A percentile compares a stretch with the other conserved stretches of the same genome.
These are phyloP conservation scores for Akanthomyces muscarius DNA, from an alignment of 2,329 filamentous ascomycete genomes.

Conservation along the genomic window DNA sequence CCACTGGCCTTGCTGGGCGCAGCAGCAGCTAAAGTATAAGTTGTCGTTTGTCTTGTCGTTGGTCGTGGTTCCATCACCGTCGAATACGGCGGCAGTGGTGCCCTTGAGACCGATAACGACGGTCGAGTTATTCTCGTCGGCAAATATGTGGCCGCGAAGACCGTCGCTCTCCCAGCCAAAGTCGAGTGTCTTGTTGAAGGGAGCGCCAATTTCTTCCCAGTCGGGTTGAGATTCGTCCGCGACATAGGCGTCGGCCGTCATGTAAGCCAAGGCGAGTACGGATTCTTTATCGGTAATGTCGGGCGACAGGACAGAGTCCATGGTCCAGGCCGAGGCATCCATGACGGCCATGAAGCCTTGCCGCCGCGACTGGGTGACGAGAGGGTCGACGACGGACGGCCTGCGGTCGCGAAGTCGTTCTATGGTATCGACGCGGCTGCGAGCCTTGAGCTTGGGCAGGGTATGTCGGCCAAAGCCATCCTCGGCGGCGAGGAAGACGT, in stretches of 20 bases:
- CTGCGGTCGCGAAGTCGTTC: constrained; percentile 77
- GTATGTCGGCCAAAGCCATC: constrained; percentile 51
- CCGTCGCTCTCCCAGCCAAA: constrained; percentile 94
- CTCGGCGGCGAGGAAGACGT: constrained; percentile 59
- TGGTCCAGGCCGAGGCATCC: constrained; percentile 72
- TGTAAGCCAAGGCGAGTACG: constrained; percentile 76
- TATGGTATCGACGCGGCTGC: constrained; percentile 65
- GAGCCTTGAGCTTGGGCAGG: constrained; percentile 53
- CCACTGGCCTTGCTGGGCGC: constrained; percentile 85
- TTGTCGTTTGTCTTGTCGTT: constrained; percentile 99
- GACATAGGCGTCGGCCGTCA: constrained; percentile 88
- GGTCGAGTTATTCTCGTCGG: constrained; percentile 79
- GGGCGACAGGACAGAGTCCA: constrained; percentile 73
- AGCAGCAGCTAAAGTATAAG: constrained; percentile 96
- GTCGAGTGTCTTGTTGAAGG: constrained; percentile 80
- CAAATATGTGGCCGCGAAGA: constrained; percentile 86
- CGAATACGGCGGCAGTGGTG: constrained; percentile 84
- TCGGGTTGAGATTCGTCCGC: constrained; percentile 65
- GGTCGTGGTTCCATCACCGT: constrained; percentile 93
- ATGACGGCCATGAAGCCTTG: constrained; percentile 62
- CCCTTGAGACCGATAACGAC: constrained; percentile 92
- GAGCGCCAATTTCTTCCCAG: constrained; percentile 76
- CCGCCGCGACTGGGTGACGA: constrained; percentile 68
- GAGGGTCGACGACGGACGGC: constrained; percentile 69
- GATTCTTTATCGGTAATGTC: constrained; percentile 83